phyloP scores from a whole-genome alignment of 352 stramenopile species.

The Blastocystis sp. region DNA sequence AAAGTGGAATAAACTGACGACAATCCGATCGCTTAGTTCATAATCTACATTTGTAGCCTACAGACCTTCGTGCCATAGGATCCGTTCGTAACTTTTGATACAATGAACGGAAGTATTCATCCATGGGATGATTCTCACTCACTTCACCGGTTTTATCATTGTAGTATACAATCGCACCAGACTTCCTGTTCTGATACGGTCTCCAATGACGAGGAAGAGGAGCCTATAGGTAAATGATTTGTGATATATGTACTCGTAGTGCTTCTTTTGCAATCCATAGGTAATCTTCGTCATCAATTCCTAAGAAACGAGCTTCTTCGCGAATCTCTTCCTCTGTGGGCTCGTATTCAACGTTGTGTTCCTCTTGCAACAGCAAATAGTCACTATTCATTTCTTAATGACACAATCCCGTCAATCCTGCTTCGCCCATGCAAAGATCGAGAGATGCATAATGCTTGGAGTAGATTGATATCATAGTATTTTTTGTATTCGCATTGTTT shows the following conservation, averaged over 20 bases:
- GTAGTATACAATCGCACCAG: slow-evolving; percentile 34
- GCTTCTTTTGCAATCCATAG: slow-evolving; percentile 53
- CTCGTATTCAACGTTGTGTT: slow-evolving; percentile 21
- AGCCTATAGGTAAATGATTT: background rate
- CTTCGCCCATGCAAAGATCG: background rate
- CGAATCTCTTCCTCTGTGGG: slow-evolving; percentile 30
- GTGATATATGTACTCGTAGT: background rate
- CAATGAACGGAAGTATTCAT: slow-evolving; percentile 42
- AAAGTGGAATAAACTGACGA: background rate
- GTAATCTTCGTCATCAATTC: slow-evolving; percentile 5
- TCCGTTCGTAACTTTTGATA: slow-evolving; percentile 19
- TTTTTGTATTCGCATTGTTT: too few species aligned
- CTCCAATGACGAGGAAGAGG: slow-evolving; percentile 35
- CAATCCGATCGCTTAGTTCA: background rate
- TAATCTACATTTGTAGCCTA: background rate
- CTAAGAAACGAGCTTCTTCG: slow-evolving; percentile 28
- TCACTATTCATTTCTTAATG: slow-evolving; percentile 17
- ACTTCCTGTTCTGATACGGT: slow-evolving; percentile 16
- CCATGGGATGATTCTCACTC: slow-evolving; percentile 39
- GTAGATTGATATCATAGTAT: too few species aligned
- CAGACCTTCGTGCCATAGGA: background rate
- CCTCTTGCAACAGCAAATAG: slow-evolving; percentile 49
- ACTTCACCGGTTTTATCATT: slow-evolving; percentile 39
- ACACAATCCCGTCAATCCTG: background rate
- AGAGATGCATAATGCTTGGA: too few species aligned